Conservation (phyloP, 192 early-diverging fungal species). For the Coemansia sp. region DNA sequence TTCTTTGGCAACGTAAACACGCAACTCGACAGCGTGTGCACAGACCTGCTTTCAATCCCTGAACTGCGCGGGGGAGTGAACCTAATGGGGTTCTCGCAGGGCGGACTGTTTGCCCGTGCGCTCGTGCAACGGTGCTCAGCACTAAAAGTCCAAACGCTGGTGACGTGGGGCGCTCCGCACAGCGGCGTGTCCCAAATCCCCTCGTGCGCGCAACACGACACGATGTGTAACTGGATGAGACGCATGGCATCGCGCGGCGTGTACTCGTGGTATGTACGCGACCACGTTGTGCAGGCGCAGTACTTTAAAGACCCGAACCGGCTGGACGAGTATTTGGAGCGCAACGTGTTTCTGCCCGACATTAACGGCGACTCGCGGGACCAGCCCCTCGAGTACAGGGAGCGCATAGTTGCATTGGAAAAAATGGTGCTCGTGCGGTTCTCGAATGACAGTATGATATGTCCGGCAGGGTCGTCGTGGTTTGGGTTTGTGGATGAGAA, state of each 20-base stretch:
- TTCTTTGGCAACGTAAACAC: constrained; percentile 86
- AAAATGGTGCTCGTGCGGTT: constrained; percentile 85
- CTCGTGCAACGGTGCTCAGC: constrained; percentile 82
- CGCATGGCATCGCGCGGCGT: constrained; percentile 76
- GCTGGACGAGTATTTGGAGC: constrained; percentile 68
- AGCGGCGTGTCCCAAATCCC: constrained; percentile 79
- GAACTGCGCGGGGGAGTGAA: constrained; percentile 78
- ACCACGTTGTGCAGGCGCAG: constrained; percentile 89
- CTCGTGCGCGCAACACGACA: constrained; percentile 62
- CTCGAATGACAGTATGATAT: constrained; percentile 73
- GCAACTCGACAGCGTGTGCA: constrained; percentile 80
- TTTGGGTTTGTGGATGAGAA: constrained; percentile 67
- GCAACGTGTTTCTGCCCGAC: constrained; percentile 83
- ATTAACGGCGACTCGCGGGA: constrained; percentile 77
- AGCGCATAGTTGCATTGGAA: constrained; percentile 63
- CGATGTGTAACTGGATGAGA: constrained; percentile 71
- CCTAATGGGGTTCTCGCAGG: constrained; percentile 89
- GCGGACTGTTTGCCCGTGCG: constrained; percentile 71
- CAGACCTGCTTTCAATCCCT: constrained; percentile 57
- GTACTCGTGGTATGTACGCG: constrained; percentile 82
- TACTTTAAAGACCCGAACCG: constrained; percentile 79
- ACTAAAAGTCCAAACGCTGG: constrained; percentile 69
- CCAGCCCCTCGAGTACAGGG: constrained; percentile 60
- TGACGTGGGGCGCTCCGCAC: constrained; percentile 89
- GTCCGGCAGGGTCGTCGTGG: constrained; percentile 67